Evolutionary conservation across 2,329 filamentous ascomycete species (phyloP), one percentile per base, ranked within the genome.

Genomic region (Rutstroemia sp.): DNA sequence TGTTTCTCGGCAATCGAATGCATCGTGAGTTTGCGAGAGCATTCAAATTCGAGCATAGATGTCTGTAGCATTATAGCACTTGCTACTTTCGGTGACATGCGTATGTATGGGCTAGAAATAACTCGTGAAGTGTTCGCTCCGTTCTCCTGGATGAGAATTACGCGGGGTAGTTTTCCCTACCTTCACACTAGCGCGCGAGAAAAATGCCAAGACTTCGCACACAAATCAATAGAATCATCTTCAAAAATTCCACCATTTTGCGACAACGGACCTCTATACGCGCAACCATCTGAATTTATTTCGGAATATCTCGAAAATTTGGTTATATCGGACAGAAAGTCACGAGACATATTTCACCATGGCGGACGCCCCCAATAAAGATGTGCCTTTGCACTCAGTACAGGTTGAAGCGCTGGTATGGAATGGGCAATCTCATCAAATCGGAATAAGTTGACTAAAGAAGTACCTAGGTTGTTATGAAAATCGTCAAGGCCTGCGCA

Each of bases 401-500:
- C 90, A 95, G 79, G 87, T 97, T 71, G 92, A 96, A 79, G 90
- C 92, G 69, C 79, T 97, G 79, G 92, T 95, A 81, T 72, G 85
- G 74, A 63, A 46, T 23, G 42, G 8, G 58, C 60, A 68, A 67
- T 70, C 70, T 71, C 59, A 64, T 64, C 19, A 49, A 52, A 60
- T 63, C 66, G 58, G 64, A 64, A 27, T 4, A 42, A 42, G n/a
- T 50, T 50, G 23, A 56, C 61, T 70, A 58, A 69, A 60, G 49
- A 38, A 53, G 65, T 51, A 30, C 58, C 66, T 57, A 94, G 89
- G 89, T 95, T 69, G 89, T 95, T 66, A 92, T 96, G 88, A 96
- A 96, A 80, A 92, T 97, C 72, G 92, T 95, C 75, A 96, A 95
- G 77, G 92, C 96, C 78, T 90, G 89, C 77, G 87, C 90, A 57